Percentiles rank a stretch among this genome's conserved stretches.
Evolutionary conservation across 78 protist species (phyloP).

Genomic region (Monosiga brevicollis): DNA sequence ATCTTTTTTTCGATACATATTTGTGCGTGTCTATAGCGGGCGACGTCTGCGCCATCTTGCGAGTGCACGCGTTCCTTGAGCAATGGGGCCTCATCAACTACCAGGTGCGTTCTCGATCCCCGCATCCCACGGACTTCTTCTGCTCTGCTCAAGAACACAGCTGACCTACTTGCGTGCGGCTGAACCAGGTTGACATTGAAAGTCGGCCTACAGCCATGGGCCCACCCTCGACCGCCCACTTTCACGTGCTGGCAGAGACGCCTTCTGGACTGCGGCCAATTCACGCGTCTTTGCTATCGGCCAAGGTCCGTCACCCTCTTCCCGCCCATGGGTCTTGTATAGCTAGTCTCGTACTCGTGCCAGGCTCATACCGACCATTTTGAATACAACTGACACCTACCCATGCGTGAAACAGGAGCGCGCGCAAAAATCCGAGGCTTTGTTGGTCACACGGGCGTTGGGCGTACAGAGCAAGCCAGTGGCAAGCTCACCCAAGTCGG

Average conservation of each 20-base stretch:
- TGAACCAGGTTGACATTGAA: conserved; percentile 2
- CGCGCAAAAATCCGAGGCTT: no score
- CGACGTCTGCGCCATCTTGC: conserved; percentile 32
- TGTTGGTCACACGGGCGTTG: no score
- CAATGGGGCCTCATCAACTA: conserved; percentile 46
- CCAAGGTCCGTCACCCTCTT: no score
- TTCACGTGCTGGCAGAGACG: conserved; percentile 3
- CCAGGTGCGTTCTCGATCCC: conserved; percentile 13
- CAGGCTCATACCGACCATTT: no score
- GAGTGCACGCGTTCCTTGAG: conserved; percentile 38
- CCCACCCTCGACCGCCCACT: conserved; percentile 22
- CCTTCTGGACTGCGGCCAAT: conserved; percentile 4
- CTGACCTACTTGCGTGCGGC: no score
- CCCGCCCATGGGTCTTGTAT: no score
- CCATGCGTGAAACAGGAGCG: no score
- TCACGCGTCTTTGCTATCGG: neutral
- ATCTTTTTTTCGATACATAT: neutral
- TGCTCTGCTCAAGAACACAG: no score
- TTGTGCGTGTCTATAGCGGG: conserved; percentile 10
- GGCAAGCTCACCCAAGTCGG: neutral
- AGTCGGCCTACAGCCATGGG: conserved; percentile 2
- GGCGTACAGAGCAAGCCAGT: no score
- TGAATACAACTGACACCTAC: no score
- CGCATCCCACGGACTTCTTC: neutral
- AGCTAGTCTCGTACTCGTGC: no score